These are phyloP conservation scores for Solanum virginianum DNA, from an alignment of 257 asterid genomes.

Conservation along the genomic window DNA sequence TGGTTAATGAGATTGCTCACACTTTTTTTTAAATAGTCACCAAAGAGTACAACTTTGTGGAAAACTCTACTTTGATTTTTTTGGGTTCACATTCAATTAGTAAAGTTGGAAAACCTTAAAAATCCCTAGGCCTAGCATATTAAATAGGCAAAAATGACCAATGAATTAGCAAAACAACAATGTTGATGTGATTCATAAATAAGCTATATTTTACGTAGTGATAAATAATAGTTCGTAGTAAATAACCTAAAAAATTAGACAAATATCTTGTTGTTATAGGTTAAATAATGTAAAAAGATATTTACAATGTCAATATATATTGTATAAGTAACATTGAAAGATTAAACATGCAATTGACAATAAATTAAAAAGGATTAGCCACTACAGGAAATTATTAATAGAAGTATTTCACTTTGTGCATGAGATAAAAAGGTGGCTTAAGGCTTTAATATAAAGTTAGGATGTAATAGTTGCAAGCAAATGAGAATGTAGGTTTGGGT, in stretches of 20 bases:
- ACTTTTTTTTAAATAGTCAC: constrained; percentile 1
- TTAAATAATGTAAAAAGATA: neutral
- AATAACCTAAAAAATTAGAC: neutral
- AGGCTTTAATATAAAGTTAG: neutral
- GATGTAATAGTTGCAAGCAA: neutral
- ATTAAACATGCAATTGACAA: neutral
- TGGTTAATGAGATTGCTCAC: constrained; percentile 13
- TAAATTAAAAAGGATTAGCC: neutral
- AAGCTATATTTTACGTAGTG: neutral
- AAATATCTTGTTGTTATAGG: neutral
- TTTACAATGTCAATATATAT: neutral
- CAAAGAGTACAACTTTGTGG: constrained; percentile 7
- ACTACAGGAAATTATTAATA: neutral
- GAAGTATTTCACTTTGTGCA: neutral
- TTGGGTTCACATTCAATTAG: neutral
- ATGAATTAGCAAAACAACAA: neutral
- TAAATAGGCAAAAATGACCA: neutral
- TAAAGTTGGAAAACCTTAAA: neutral
- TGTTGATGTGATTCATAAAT: neutral
- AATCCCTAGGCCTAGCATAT: neutral
- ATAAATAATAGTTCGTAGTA: neutral
- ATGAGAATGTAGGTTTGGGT: neutral
- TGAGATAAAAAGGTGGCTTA: neutral
- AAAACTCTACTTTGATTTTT: neutral
- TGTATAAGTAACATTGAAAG: neutral